phyloP scores from a whole-genome alignment of 768 basidiomycete species.

The Leccinum arenicola region DNA sequence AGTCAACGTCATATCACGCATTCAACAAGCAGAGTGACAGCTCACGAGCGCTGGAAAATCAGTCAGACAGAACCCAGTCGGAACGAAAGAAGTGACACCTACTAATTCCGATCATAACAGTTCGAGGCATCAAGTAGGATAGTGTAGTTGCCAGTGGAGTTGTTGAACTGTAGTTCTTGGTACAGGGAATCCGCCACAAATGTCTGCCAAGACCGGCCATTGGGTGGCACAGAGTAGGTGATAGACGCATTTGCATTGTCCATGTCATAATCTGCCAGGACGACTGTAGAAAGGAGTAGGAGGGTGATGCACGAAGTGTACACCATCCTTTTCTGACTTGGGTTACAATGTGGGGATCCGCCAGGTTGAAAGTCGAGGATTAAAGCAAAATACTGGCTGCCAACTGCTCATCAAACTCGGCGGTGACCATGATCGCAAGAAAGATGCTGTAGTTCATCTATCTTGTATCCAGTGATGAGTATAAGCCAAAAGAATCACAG shows the following conservation, averaged over 20 bases:
- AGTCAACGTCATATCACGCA: not conserved
- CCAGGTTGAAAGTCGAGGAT: not conserved
- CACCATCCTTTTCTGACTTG: not conserved
- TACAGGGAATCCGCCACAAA: not conserved
- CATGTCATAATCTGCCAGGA: too few species aligned
- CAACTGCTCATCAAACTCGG: too few species aligned
- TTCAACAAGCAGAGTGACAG: not conserved
- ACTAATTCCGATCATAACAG: slow-evolving; percentile 27
- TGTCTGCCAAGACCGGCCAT: slow-evolving; percentile 10
- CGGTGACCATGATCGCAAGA: not conserved
- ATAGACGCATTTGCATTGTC: too few species aligned
- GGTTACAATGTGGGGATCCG: not conserved
- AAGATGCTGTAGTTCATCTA: not conserved
- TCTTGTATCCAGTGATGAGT: not conserved
- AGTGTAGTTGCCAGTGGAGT: slow-evolving; percentile 17
- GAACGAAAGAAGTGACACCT: not conserved
- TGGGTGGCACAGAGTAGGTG: not conserved
- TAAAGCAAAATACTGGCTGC: not conserved
- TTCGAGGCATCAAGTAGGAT: slow-evolving; percentile 16
- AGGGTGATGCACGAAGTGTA: not conserved
- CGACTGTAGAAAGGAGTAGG: slow-evolving; percentile 8
- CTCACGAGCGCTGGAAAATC: slow-evolving; percentile 18
- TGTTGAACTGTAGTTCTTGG: slow-evolving; percentile 8
- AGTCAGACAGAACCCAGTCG: not conserved
- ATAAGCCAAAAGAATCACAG: not conserved